These are phyloP conservation scores for Trametes villosa DNA, from an alignment of 768 basidiomycete genomes.

Conservation along the genomic window DNA sequence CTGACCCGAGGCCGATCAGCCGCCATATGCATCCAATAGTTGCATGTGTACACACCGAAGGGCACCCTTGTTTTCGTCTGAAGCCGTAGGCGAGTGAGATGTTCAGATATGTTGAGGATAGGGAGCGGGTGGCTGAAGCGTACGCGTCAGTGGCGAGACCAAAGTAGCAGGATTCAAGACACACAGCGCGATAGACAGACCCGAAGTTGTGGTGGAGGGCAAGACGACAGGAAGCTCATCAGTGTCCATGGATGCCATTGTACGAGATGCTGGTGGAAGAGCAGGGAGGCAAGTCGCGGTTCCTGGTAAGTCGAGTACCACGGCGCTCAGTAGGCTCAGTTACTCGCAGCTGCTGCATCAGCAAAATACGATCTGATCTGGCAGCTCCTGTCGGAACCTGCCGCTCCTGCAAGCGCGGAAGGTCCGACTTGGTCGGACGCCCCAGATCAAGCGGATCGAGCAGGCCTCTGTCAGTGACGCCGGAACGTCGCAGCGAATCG, in stretches of 20 bases:
- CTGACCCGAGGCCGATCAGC: conserved; percentile 45
- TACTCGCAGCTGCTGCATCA: too few relatives aligned
- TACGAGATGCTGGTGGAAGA: background rate
- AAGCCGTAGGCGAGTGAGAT: conserved; percentile 83
- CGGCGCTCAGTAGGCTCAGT: too few relatives aligned
- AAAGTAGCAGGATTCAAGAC: conserved; percentile 32
- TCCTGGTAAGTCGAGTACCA: too few relatives aligned
- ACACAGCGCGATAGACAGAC: conserved; percentile 75
- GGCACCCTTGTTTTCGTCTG: conserved; percentile 64
- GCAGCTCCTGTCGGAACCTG: too few relatives aligned
- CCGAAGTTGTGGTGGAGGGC: conserved; percentile 70
- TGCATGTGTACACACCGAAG: conserved; percentile 54
- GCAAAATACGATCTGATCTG: too few relatives aligned
- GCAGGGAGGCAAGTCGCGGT: background rate
- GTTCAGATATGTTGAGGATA: conserved; percentile 96
- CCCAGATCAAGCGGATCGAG: too few relatives aligned
- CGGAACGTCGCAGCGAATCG: too few relatives aligned
- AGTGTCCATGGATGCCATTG: conserved; percentile 71
- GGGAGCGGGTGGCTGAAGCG: conserved; percentile 86
- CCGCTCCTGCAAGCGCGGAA: too few relatives aligned
- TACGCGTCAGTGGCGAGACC: conserved; percentile 28
- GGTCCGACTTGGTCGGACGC: too few relatives aligned
- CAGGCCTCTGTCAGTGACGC: too few relatives aligned
- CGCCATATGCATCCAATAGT: background rate
- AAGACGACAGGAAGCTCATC: conserved; percentile 79